Base-by-base conservation (phyloP, 1,284 basidiomycete genomes). In the Cutaneotrichosporon mucoides region DNA sequence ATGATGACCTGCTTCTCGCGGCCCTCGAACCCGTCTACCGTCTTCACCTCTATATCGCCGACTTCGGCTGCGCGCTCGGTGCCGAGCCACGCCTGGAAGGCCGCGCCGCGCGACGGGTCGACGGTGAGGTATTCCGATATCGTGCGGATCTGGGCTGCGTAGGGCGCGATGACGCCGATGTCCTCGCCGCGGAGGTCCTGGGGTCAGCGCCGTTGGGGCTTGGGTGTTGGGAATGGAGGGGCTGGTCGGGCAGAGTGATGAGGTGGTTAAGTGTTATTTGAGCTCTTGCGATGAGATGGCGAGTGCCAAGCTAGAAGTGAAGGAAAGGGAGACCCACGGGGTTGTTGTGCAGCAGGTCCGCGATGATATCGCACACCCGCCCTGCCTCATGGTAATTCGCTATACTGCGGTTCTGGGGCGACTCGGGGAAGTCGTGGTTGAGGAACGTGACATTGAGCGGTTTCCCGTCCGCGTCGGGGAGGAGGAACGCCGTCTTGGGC, bases 1-100 rank as follows among this genome's bases (percentile, higher is more conserved):
- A 96, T 82, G 67, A 96, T 90, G 36, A 93, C 86, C 11, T 89
- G 86, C 80, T 96, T 96, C 79, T 97, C 91, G 50, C 92, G 83
- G 1, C 92, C 92, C 75, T 97, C 90, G 73, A 95, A 97, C 12
- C 92, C 93, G 70, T 94, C 91, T 7, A 94, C 90, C 0, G 91
- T 93, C 76, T 88, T 89, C 68, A 93, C 83, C 73, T 93, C 91
- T 53, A 94, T 83, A 50, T 84, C 74, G 1, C 75, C 70, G 4
- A 89, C 72, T 64, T 91, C 84, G 72, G 82, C 77, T n/a, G 82
- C 84, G 43, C 89, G 84, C 49, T 82, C 81, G 6, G 81, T 73
- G 12, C 88, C 89, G 10, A 92, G 80, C 1, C 84, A 81, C 6
- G 76, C 68, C 40, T 76, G 72, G 71, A 91, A 87, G 0, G 85